Conservation (phyloP, 31 red algal genomes). For the Odonthalia washingtoniensis region DNA sequence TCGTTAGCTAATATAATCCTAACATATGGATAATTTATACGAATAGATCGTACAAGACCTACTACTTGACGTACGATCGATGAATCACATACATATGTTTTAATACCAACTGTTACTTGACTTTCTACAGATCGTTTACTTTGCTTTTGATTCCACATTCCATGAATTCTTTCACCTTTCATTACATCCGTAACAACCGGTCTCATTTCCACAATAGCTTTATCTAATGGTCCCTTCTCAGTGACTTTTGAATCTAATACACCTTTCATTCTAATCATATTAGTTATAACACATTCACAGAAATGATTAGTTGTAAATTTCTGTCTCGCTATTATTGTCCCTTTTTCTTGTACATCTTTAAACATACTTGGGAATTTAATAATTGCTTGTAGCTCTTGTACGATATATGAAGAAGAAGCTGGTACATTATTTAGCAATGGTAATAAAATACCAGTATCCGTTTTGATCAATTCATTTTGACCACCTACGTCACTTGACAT, state of each 20-base stretch:
- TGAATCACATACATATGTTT: slow-evolving; percentile 75
- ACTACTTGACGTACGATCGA: slow-evolving; percentile 61
- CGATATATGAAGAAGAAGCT: slow-evolving; percentile 56
- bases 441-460: slow-evolving; percentile 61
- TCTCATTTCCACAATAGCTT: slow-evolving; percentile 40
- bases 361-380: slow-evolving; percentile 57
- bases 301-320: slow-evolving; percentile 65
- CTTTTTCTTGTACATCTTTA: slow-evolving; percentile 55
- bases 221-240: background rate
- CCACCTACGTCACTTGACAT: slow-evolving; percentile 71
- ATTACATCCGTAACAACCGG: slow-evolving; percentile 59
- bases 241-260: slow-evolving; percentile 22
- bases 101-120: slow-evolving; percentile 70
- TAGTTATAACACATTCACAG: slow-evolving; percentile 70
- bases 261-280: slow-evolving; percentile 63
- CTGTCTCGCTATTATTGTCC: slow-evolving; percentile 37
- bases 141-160: slow-evolving; percentile 65
- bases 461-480: slow-evolving; percentile 63
- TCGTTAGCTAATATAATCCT: slow-evolving; percentile 66
- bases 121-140: slow-evolving; percentile 57
- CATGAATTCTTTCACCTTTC: slow-evolving; percentile 58
- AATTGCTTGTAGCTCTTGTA: slow-evolving; percentile 61
- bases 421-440: slow-evolving; percentile 43
- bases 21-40: slow-evolving; percentile 71
- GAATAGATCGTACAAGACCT: slow-evolving; percentile 67